A percentile compares a stretch with the other conserved stretches of the same genome.
Evolutionary conservation across 2,329 filamentous ascomycete species (phyloP).

Genomic region (Penicillium sp.): DNA sequence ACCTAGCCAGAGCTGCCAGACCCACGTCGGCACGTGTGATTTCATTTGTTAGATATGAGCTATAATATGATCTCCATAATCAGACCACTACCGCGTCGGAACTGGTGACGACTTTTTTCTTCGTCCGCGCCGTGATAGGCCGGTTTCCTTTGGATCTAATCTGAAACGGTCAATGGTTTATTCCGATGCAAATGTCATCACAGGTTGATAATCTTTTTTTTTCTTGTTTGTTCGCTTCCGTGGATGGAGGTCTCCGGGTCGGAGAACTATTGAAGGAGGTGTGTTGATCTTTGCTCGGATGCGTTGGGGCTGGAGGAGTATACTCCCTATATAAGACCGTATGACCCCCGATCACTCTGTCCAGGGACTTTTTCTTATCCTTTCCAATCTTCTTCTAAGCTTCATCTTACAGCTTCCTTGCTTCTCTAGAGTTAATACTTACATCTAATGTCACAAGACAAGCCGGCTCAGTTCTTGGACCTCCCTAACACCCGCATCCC

Average conservation of each 20-base stretch:
- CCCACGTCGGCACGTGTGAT: conserved; percentile 12
- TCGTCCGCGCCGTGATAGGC: conserved; percentile 6
- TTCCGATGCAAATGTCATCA: not conserved
- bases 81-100: conserved; percentile 9
- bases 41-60: not conserved
- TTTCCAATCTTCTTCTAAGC: not conserved
- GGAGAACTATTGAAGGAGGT: not conserved
- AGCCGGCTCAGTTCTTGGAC: not conserved
- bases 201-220: conserved; percentile 1
- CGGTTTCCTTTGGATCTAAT: not conserved
- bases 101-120: not conserved
- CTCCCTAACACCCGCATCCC: not conserved
- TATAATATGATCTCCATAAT: conserved; percentile 9
- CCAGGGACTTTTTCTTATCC: conserved; percentile 11
- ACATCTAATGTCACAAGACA: not conserved
- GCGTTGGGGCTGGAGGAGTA: not conserved
- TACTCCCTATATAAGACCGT: conserved; percentile 25
- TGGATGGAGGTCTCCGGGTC: not conserved
- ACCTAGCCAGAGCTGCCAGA: conserved; percentile 7
- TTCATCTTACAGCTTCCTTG: conserved; percentile 9
- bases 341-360: conserved; percentile 19
- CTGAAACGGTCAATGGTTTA: not conserved
- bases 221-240: not conserved
- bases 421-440: not conserved
- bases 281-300: not conserved